Evolutionary conservation across 2,329 filamentous ascomycete species (phyloP).

Genomic region (Colletotrichum destructivum): DNA sequence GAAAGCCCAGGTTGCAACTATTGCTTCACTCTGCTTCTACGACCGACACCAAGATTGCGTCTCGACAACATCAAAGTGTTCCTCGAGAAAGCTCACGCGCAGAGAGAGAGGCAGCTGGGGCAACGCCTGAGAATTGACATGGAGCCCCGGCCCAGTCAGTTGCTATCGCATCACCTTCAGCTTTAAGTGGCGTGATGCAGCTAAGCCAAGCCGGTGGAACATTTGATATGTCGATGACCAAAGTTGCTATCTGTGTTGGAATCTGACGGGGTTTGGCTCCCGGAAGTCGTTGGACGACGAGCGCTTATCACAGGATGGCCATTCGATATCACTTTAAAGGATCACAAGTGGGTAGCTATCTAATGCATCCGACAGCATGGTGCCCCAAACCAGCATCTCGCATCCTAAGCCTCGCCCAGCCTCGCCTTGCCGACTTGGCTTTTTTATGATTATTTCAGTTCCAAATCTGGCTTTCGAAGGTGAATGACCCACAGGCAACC

Average conservation of each 20-base stretch:
- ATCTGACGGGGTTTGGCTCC: background rate
- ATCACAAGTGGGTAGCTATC: background rate
- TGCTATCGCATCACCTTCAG: too few relatives aligned
- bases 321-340: background rate
- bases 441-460: background rate
- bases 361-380: background rate
- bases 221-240: background rate
- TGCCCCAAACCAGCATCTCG: background rate
- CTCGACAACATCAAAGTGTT: too few relatives aligned
- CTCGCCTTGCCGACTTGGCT: background rate
- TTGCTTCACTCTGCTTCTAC: too few relatives aligned
- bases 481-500: background rate
- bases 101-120: too few relatives aligned
- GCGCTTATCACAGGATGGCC: background rate
- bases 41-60: too few relatives aligned
- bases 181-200: too few relatives aligned
- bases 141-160: too few relatives aligned
- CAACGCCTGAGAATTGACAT: too few relatives aligned
- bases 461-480: background rate
- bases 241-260: background rate
- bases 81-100: too few relatives aligned
- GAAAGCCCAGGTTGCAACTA: too few relatives aligned
- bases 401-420: background rate
- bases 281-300: background rate
- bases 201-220: too few relatives aligned